Evolutionary conservation across 192 early-diverging fungal genomes (phyloP).

Genomic region (Phycomyces blakesleeanus): DNA sequence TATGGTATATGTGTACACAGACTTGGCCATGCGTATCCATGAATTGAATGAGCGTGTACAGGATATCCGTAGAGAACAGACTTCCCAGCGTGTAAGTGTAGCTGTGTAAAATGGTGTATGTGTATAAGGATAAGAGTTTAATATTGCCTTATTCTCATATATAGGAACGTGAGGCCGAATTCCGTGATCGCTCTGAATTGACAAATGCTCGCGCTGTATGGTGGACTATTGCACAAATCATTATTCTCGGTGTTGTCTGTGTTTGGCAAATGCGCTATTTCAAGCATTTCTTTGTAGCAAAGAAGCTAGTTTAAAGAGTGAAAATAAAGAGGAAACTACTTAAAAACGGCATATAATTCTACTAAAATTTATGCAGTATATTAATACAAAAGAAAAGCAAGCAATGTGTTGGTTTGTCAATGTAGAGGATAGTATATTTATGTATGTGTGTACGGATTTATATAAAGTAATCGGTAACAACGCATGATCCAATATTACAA

Average conservation of each 20-base stretch:
- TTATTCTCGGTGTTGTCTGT: constrained; percentile 69
- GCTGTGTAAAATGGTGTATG: not conserved
- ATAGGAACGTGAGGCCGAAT: constrained; percentile 86
- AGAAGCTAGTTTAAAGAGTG: constrained; percentile 76
- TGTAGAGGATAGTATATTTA: no score
- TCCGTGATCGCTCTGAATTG: constrained; percentile 79
- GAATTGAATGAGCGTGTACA: constrained; percentile 80
- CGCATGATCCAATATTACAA: no score
- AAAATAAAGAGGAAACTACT: not conserved
- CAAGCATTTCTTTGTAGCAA: constrained; percentile 82
- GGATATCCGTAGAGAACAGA: constrained; percentile 85
- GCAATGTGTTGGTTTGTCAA: no score
- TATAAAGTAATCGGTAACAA: no score
- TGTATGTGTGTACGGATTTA: no score
- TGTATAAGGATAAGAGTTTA: not conserved
- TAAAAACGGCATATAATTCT: not conserved
- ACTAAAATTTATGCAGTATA: no score
- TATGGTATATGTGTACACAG: constrained; percentile 42
- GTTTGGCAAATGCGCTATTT: constrained; percentile 89
- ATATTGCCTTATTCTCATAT: constrained; percentile 10
- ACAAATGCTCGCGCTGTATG: constrained; percentile 81
- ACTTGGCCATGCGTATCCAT: constrained; percentile 65
- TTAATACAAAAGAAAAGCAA: no score
- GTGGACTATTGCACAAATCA: constrained; percentile 86
- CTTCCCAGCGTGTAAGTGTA: constrained; percentile 76